These are phyloP conservation scores for Tetrastigma voinierianum DNA, from an alignment of 164 flowering plant species.

Conservation along the genomic window DNA sequence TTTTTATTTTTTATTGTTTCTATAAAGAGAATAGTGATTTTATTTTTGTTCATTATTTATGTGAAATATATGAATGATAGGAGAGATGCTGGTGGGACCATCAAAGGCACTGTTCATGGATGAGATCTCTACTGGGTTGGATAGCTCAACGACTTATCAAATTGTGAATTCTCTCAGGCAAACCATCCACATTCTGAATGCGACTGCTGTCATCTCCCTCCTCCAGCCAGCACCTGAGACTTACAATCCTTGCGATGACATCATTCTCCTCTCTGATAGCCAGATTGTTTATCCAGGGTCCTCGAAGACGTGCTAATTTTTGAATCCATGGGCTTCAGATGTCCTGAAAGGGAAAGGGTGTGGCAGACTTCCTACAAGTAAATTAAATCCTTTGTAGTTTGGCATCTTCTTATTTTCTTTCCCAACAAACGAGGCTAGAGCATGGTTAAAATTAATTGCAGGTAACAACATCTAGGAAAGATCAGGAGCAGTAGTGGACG, in stretches of 20 bases:
- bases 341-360: conserved; percentile 40
- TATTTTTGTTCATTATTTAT: too few relatives aligned
- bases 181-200: conserved; percentile 38
- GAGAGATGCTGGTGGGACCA: conserved; percentile 68
- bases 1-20: too few relatives aligned
- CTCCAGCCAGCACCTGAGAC: conserved; percentile 66
- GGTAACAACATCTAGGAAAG: conserved; percentile 72
- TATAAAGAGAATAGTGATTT: too few relatives aligned
- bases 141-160: conserved; percentile 63
- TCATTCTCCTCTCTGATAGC: conserved; percentile 39
- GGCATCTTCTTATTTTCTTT: too few relatives aligned
- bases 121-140: conserved; percentile 48
- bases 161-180: conserved; percentile 54
- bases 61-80: conserved; percentile 18
- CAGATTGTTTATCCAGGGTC: conserved; percentile 52
- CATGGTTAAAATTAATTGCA: conserved; percentile 5
- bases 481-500: conserved; percentile 64
- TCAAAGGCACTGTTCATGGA: conserved; percentile 37
- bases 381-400: not conserved
- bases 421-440: too few relatives aligned
- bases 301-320: conserved; percentile 43
- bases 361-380: conserved; percentile 33
- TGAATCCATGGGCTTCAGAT: conserved; percentile 30
- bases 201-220: conserved; percentile 47
- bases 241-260: conserved; percentile 46